A percentile compares a stretch with the other conserved stretches of the same genome.
These are phyloP conservation scores for Salix exigua DNA, from an alignment of 345 rosid species.

Conservation along the genomic window DNA sequence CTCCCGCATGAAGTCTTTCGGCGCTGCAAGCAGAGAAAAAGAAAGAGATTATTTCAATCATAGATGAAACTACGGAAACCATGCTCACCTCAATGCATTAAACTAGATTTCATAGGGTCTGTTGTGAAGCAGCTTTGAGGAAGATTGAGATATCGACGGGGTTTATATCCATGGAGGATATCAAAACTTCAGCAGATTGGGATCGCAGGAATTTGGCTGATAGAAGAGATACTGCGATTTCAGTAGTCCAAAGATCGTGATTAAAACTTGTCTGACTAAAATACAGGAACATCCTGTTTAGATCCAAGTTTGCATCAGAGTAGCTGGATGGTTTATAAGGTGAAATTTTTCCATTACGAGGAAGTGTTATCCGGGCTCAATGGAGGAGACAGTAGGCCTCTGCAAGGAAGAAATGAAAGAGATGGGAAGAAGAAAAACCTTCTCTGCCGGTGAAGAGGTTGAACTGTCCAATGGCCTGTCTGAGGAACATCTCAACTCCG, in stretches of 20 bases:
- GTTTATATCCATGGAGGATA: background rate
- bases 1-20: conserved; percentile 45
- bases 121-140: background rate
- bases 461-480: conserved; percentile 59
- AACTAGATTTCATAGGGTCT: background rate
- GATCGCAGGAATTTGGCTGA: background rate
- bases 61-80: background rate
- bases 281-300: background rate
- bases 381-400: background rate
- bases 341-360: background rate
- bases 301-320: background rate
- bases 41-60: background rate
- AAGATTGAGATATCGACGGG: background rate
- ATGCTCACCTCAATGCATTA: background rate
- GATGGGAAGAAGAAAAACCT: conserved; percentile 25
- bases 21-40: conserved; percentile 37
- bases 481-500: conserved; percentile 65
- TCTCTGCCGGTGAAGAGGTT: conserved; percentile 46
- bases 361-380: background rate
- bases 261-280: background rate
- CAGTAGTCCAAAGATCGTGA: background rate
- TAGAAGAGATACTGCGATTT: background rate
- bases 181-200: background rate
- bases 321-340: background rate
- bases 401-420: background rate